Percentiles rank a stretch among this genome's conserved stretches.
phyloP scores from a whole-genome alignment of 371 early-diverging fungal genomes.

The Mortierella sp. region DNA sequence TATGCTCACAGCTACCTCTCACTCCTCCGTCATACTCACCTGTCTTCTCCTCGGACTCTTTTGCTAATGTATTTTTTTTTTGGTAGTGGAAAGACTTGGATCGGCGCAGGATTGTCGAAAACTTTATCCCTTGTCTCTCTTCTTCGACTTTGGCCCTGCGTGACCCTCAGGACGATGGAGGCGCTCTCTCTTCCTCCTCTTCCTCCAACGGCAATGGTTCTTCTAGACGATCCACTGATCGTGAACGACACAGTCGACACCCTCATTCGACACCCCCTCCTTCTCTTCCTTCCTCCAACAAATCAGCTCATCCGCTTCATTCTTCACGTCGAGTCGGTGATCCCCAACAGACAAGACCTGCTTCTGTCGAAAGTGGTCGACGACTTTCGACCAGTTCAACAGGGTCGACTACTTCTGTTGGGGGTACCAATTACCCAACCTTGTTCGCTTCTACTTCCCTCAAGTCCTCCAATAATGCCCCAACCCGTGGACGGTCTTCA shows the following conservation, averaged over 20 bases:
- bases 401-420: constrained; percentile 18
- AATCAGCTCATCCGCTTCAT: too few species aligned
- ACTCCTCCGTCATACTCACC: background rate
- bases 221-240: too few species aligned
- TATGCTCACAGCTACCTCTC: background rate
- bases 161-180: constrained; percentile 41
- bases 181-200: constrained; percentile 36
- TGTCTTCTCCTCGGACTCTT: background rate
- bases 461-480: too few species aligned
- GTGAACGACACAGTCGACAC: too few species aligned
- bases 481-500: too few species aligned
- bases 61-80: background rate
- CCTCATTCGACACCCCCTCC: too few species aligned
- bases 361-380: too few species aligned
- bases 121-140: constrained; percentile 57
- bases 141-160: constrained; percentile 34
- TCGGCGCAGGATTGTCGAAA: constrained; percentile 58
- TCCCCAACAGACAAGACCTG: too few species aligned
- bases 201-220: constrained; percentile 10
- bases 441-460: constrained; percentile 6
- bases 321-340: too few species aligned
- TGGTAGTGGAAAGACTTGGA: constrained; percentile 61
- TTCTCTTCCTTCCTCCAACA: too few species aligned
- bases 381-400: constrained; percentile 16
- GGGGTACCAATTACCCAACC: constrained; percentile 41